phyloP scores from a whole-genome alignment of 192 early-diverging fungal species.

The Backusella circina region DNA sequence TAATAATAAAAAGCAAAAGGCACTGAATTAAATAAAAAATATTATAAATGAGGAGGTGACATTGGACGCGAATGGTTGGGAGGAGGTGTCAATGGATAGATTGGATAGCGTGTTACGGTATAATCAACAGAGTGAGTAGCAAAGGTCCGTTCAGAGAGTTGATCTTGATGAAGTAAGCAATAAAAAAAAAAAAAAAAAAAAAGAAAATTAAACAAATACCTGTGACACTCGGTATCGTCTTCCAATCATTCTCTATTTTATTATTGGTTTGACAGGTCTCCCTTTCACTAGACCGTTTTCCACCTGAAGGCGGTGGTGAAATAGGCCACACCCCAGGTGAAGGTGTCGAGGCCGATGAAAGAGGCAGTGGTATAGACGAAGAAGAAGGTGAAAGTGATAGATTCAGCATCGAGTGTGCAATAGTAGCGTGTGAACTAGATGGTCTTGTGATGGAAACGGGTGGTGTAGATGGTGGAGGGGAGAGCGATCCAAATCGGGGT shows the following conservation, averaged over 20 bases:
- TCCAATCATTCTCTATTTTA: conserved; percentile 16
- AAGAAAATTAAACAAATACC: conserved; percentile 7
- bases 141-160: conserved; percentile 36
- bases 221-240: conserved; percentile 33
- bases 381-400: conserved; percentile 24
- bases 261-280: background rate
- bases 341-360: conserved; percentile 8
- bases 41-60: conserved; percentile 5
- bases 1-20: no score
- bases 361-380: conserved; percentile 4
- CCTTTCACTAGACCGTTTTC: background rate
- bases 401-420: conserved; percentile 29
- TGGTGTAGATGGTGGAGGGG: conserved; percentile 9
- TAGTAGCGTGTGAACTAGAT: conserved; percentile 13
- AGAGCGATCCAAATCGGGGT: conserved; percentile 13
- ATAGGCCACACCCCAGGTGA: conserved; percentile 9
- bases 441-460: conserved; percentile 13
- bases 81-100: conserved; percentile 37
- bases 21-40: background rate
- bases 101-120: conserved; percentile 27
- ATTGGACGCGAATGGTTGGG: conserved; percentile 13
- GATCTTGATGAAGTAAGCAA: conserved; percentile 16
- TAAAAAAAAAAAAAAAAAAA: background rate
- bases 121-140: conserved; percentile 26
- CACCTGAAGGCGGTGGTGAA: conserved; percentile 2